Conservation (phyloP, 2,329 filamentous ascomycete species). For the Paecilomyces niveus region DNA sequence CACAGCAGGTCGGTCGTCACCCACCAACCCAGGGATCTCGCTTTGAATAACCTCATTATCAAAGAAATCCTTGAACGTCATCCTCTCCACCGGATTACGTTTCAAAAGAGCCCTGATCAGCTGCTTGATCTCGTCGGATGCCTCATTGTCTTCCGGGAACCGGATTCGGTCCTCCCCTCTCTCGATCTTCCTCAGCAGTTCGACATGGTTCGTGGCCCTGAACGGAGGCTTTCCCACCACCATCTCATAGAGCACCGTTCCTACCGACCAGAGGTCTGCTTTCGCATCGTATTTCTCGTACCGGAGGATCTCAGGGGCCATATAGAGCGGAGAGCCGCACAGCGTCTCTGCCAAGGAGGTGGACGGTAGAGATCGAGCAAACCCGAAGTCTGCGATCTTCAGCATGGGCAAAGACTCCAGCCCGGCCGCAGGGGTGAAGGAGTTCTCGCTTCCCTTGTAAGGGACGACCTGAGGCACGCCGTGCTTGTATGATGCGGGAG, state of each 20-base stretch:
- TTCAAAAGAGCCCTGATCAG: conserved; percentile 77
- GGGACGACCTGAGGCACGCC: conserved; percentile 57
- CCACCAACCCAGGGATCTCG: conserved; percentile 72
- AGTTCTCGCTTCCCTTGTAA: conserved; percentile 72
- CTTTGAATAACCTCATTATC: conserved; percentile 62
- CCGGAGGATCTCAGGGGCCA: conserved; percentile 94
- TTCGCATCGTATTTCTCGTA: conserved; percentile 98
- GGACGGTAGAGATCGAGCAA: conserved; percentile 81
- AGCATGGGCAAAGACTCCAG: conserved; percentile 85
- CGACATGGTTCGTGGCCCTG: conserved; percentile 86
- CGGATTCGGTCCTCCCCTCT: conserved; percentile 76
- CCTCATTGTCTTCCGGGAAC: conserved; percentile 66
- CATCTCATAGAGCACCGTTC: conserved; percentile 95
- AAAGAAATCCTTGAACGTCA: conserved; percentile 85
- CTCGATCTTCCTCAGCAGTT: conserved; percentile 87
- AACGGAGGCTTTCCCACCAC: conserved; percentile 85
- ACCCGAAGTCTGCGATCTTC: conserved; percentile 98
- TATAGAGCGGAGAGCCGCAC: conserved; percentile 93
- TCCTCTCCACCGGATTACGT: conserved; percentile 73
- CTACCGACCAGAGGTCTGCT: conserved; percentile 95
- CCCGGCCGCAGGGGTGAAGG: conserved; percentile 72
- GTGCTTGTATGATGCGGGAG: conserved; percentile 61
- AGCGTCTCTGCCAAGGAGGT: conserved; percentile 92
- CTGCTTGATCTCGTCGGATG: conserved; percentile 70
- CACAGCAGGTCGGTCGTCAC: conserved; percentile 57